Percentiles rank a stretch among this genome's conserved stretches.
Evolutionary conservation across 208 protist genomes (phyloP).

Genomic region (Blechomonas ayalai): DNA sequence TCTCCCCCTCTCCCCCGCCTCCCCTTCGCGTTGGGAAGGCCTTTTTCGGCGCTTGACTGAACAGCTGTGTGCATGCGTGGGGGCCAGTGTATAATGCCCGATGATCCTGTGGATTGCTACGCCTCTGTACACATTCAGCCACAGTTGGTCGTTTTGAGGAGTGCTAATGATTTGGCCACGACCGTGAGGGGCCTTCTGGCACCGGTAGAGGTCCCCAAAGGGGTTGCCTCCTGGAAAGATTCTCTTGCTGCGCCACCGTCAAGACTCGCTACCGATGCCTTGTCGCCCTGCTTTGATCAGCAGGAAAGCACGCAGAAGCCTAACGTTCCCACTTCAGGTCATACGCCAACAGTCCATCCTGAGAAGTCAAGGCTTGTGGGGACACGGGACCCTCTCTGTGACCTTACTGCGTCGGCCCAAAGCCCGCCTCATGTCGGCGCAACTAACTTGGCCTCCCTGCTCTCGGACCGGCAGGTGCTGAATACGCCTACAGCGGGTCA

Average conservation of each 20-base stretch:
- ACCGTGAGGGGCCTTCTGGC: conserved; percentile 1
- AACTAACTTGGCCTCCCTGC: background rate
- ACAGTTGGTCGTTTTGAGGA: conserved; percentile 15
- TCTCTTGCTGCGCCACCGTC: background rate
- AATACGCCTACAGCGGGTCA: conserved; percentile 3
- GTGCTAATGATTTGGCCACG: conserved; percentile 10
- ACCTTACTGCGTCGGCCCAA: background rate
- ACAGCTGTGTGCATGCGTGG: no score
- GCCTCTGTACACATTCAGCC: conserved; percentile 15
- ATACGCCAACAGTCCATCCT: background rate
- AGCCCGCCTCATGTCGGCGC: background rate
- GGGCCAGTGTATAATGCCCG: no score
- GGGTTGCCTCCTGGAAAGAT: background rate
- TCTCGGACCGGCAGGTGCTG: background rate
- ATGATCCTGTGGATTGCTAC: no score
- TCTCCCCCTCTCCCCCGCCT: no score
- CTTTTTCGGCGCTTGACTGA: no score
- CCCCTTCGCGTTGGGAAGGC: no score
- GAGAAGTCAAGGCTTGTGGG: background rate
- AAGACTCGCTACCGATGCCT: background rate
- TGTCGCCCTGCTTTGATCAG: conserved; percentile 2
- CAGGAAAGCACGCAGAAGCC: background rate
- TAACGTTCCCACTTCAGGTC: background rate
- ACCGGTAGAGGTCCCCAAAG: background rate
- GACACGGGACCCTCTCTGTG: background rate